Conservation (phyloP, 805 yeast species). For the Saturnispora diversa region DNA sequence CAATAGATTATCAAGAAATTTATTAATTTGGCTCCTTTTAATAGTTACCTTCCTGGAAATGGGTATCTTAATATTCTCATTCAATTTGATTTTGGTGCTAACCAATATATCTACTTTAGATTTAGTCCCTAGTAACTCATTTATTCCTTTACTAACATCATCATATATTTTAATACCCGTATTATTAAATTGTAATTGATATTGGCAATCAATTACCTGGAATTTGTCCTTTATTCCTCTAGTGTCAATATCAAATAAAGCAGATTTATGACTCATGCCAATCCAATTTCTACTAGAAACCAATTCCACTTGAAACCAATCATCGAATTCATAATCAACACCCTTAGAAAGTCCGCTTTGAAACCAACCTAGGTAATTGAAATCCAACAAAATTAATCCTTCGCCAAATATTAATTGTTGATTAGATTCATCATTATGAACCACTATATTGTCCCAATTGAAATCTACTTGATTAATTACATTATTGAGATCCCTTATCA, state of each 20-base stretch:
- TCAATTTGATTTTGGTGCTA: not conserved
- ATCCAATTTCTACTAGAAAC: not conserved
- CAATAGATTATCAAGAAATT: not conserved
- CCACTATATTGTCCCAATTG: not conserved
- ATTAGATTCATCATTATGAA: slow-evolving; percentile 1
- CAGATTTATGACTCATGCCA: not conserved
- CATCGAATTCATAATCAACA: slow-evolving; percentile 1
- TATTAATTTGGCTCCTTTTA: not conserved
- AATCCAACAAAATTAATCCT: not conserved
- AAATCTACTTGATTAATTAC: not conserved
- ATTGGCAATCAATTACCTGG: not conserved
- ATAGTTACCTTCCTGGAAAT: slow-evolving; percentile 4
- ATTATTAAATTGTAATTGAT: not conserved
- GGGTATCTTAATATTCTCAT: slow-evolving; percentile 3
- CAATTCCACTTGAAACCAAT: not conserved
- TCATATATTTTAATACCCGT: slow-evolving; percentile 2
- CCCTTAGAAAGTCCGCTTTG: not conserved
- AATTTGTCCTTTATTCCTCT: not conserved
- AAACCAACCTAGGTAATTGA: slow-evolving; percentile 6
- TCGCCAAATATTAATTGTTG: not conserved
- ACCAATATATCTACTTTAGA: not conserved
- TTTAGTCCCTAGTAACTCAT: slow-evolving; percentile 1
- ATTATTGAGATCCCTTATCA: slow-evolving; percentile 1
- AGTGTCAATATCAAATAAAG: not conserved
- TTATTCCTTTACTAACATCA: slow-evolving; percentile 1